These are phyloP conservation scores for Phytopythium ostracodes DNA, from an alignment of 352 stramenopile species.

Conservation along the genomic window DNA sequence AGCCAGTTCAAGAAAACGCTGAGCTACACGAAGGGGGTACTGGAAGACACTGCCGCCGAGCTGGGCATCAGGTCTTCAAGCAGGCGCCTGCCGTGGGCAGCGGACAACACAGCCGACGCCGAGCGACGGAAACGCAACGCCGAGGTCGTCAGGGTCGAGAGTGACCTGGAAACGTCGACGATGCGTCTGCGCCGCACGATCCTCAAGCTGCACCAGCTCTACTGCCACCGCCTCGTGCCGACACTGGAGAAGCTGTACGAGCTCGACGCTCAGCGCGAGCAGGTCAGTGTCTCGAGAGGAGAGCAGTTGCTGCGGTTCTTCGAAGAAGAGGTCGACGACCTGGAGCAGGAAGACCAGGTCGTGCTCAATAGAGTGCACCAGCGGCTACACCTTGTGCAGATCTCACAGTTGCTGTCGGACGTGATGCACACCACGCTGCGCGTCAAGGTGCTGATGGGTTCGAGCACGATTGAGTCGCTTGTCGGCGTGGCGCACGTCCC, in stretches of 20 bases:
- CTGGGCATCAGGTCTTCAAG: slow-evolving; percentile 29
- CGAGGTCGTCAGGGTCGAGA: slow-evolving; percentile 36
- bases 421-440: slow-evolving; percentile 54
- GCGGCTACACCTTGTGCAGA: slow-evolving; percentile 48
- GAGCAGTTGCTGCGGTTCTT: slow-evolving; percentile 55
- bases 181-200: slow-evolving; percentile 50
- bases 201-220: slow-evolving; percentile 57
- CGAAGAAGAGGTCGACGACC: slow-evolving; percentile 58
- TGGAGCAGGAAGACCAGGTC: slow-evolving; percentile 50
- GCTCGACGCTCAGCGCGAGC: slow-evolving; percentile 37
- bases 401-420: slow-evolving; percentile 51
- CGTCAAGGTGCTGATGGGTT: slow-evolving; percentile 58
- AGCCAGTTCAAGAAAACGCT: slow-evolving; percentile 36
- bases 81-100: slow-evolving; percentile 45
- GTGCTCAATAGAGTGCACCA: slow-evolving; percentile 50
- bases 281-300: slow-evolving; percentile 28
- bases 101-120: slow-evolving; percentile 15
- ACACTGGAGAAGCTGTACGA: slow-evolving; percentile 47
- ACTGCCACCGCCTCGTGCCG: slow-evolving; percentile 39
- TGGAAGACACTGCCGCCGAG: slow-evolving; percentile 46
- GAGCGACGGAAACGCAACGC: slow-evolving; percentile 5
- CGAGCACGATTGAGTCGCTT: slow-evolving; percentile 40
- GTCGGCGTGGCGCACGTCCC: slow-evolving; percentile 59
- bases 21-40: slow-evolving; percentile 41
- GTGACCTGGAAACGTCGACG: slow-evolving; percentile 44